phyloP scores from a whole-genome alignment of 1,284 basidiomycete species.

The Pyrrhoderma noxium region DNA sequence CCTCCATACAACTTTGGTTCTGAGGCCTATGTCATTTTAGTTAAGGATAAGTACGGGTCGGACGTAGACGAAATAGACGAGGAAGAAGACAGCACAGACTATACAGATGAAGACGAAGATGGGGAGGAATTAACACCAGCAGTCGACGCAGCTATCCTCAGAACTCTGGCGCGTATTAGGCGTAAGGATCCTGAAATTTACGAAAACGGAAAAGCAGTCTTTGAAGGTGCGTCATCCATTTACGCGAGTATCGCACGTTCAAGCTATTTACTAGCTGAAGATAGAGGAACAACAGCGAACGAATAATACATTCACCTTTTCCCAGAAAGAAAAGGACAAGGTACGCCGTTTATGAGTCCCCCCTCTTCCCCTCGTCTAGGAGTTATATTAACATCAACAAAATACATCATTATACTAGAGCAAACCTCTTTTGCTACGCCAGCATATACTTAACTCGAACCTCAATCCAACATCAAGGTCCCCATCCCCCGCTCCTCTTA shows the following conservation, averaged over 20 bases:
- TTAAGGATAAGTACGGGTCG: constrained; percentile 83
- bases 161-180: constrained; percentile 84
- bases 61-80: constrained; percentile 49
- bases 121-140: constrained; percentile 93
- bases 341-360: constrained; percentile 27
- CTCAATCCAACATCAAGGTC: constrained; percentile 46
- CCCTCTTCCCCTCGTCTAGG: background rate
- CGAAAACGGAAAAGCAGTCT: constrained; percentile 60
- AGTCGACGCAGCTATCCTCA: constrained; percentile 90
- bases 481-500: constrained; percentile 48
- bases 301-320: constrained; percentile 21
- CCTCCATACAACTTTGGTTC: background rate
- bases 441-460: constrained; percentile 50
- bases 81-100: constrained; percentile 63
- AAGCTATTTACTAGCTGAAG: background rate
- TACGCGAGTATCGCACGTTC: background rate
- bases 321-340: constrained; percentile 42
- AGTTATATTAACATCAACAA: background rate
- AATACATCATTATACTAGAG: constrained; percentile 30
- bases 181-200: constrained; percentile 83
- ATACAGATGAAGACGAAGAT: constrained; percentile 89
- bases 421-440: constrained; percentile 56
- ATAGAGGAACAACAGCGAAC: constrained; percentile 62
- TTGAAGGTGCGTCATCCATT: constrained; percentile 51
- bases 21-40: constrained; percentile 31